Base-by-base conservation (phyloP, 495 filamentous ascomycete species). In the Gamarada debralockiae region DNA sequence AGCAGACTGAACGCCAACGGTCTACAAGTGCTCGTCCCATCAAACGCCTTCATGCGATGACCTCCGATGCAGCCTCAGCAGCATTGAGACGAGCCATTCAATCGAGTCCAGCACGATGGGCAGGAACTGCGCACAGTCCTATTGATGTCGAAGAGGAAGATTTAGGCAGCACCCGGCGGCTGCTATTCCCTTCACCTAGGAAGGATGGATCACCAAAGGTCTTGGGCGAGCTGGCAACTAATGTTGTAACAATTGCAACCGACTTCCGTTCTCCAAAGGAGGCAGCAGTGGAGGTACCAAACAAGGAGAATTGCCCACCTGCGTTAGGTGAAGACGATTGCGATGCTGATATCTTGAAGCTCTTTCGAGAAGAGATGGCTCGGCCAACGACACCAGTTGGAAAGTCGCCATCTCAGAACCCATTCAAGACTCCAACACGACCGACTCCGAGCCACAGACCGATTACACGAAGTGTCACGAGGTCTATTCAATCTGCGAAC, bases 121-220 rank as follows among this genome's bases (percentile, higher is more conserved):
- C 70, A 37, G 85, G 89, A 49, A 81, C 77, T 33, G 81, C 80
- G 48, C 70, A 81, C 58, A 82, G 80, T 58, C 83, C 90, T 42
- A 82, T 87, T 37, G 78, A 88, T 55, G 56, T 84, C 8, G 78
- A 82, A 40, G 67, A 70, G 42, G 67, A 70, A 44, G 67, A 73
- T 24, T 71, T 92, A 17, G 85, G 83, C 57, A 78, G 77, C 39
- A 89, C 86, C 21, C 79, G 89, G 63, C 80, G 92, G 62, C 68
- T 90, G 29, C 75, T 97, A 40, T 97, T 97, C 69, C 85, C 87
- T n/a, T 80, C 78, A 6, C 77, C 78, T 1, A 76, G 78, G 50
- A 82, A 82, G 57, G 80, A 82, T 40, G 74, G 78, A 17, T 68
- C 73, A 48, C 67, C 79, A 59, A 85, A 77, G 61, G 70, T 78